Percentiles rank a stretch among this genome's conserved stretches.
These are phyloP conservation scores for Penicillium fuscoglaucum DNA, from an alignment of 2,329 filamentous ascomycete genomes.

Conservation along the genomic window DNA sequence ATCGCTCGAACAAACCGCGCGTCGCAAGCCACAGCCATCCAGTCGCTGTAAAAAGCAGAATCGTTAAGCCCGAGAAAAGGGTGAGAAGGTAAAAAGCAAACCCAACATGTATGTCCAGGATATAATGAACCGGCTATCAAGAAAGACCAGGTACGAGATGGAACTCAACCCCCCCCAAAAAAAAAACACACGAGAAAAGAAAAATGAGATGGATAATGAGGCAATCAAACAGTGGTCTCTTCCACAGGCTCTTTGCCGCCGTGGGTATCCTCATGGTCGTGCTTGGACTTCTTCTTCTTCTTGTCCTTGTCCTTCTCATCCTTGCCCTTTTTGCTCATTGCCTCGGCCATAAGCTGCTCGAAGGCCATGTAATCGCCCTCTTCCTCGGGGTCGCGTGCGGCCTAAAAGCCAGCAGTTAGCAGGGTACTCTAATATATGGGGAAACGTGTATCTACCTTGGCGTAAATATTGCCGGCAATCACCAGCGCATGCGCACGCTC, in stretches of 20 bases:
- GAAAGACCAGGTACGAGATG: background rate
- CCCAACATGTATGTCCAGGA: constrained; percentile 20
- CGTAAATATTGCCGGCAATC: constrained; percentile 84
- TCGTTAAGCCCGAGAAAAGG: background rate
- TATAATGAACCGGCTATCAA: constrained; percentile 7
- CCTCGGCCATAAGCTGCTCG: constrained; percentile 95
- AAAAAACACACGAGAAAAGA: background rate
- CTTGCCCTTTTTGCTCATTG: constrained; percentile 88
- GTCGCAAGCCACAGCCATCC: background rate
- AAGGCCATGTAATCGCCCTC: constrained; percentile 99
- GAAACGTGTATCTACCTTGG: constrained; percentile 62
- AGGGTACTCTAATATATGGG: background rate
- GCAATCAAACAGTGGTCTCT: constrained; percentile 16
- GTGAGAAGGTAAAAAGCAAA: constrained; percentile 1
- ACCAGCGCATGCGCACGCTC: constrained; percentile 89
- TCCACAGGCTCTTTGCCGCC: constrained; percentile 15
- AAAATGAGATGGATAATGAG: constrained; percentile 1
- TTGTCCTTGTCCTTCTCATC: constrained; percentile 77
- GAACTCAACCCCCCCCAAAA: background rate
- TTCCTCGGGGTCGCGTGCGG: constrained; percentile 85
- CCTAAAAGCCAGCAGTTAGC: constrained; percentile 53
- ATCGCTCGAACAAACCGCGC: constrained; percentile 16
- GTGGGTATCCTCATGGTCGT: constrained; percentile 23
- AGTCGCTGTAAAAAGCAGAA: constrained; percentile 9
- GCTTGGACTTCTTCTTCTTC: constrained; percentile 55